These are phyloP conservation scores for Exserohilum rostratum DNA, from an alignment of 2,329 filamentous ascomycete species.

Conservation along the genomic window DNA sequence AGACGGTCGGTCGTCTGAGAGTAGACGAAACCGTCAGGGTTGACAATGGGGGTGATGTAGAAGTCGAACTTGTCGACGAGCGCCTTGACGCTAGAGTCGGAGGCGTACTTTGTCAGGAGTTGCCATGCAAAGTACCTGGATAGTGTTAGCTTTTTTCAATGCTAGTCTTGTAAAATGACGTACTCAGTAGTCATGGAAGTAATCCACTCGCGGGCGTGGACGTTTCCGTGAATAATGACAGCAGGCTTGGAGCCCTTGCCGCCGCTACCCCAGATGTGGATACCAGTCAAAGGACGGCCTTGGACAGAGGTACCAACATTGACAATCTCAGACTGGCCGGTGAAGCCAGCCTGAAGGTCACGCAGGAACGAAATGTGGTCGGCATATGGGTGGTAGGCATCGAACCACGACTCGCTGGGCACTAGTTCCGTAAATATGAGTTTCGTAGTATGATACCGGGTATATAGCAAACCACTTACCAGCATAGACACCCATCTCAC, in stretches of 20 bases:
- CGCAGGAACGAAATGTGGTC: constrained; percentile 43
- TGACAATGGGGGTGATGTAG: constrained; percentile 37
- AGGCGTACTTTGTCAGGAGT: constrained; percentile 43
- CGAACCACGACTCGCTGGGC: constrained; percentile 45
- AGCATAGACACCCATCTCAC: constrained; percentile 34
- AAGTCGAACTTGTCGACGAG: constrained; percentile 47
- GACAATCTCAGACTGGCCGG: constrained; percentile 42
- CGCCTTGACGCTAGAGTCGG: constrained; percentile 40
- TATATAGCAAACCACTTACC: constrained; percentile 24
- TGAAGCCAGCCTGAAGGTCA: constrained; percentile 42
- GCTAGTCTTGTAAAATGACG: neutral
- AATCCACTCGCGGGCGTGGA: constrained; percentile 47
- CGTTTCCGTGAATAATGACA: constrained; percentile 44
- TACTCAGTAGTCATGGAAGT: constrained; percentile 39
- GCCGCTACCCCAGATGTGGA: constrained; percentile 47
- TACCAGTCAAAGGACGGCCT: constrained; percentile 42
- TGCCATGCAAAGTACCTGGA: constrained; percentile 42
- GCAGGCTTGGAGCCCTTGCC: constrained; percentile 47
- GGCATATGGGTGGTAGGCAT: constrained; percentile 45
- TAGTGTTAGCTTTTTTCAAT: neutral
- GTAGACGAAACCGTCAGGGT: constrained; percentile 45
- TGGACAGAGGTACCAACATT: constrained; percentile 42
- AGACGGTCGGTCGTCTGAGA: constrained; percentile 48
- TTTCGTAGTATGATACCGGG: neutral
- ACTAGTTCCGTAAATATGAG: constrained; percentile 30